These are phyloP conservation scores for Clausena lansium DNA, from an alignment of 345 rosid genomes.

Conservation along the genomic window DNA sequence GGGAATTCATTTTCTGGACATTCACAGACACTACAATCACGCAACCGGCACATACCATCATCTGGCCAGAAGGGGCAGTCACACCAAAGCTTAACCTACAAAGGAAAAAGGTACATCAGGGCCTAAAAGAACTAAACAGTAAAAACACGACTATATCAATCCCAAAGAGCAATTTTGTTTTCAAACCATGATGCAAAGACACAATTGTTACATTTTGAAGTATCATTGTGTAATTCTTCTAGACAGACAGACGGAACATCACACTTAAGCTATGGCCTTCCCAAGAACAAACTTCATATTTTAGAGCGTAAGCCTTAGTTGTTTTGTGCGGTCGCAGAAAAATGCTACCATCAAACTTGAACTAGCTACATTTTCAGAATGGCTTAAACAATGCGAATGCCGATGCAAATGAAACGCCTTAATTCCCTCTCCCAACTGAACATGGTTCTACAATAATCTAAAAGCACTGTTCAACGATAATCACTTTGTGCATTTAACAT, in stretches of 20 bases:
- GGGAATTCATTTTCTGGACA: conserved; percentile 96
- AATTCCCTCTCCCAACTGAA: too few species aligned
- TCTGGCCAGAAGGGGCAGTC: conserved; percentile 97
- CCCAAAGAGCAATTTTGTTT: neutral
- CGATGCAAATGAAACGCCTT: too few species aligned
- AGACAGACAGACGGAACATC: too few species aligned
- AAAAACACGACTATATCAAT: neutral
- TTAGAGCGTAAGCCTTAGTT: too few species aligned
- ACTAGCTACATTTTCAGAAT: too few species aligned
- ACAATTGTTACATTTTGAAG: neutral
- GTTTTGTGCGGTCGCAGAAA: too few species aligned
- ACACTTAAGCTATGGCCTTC: too few species aligned
- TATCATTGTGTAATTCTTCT: too few species aligned
- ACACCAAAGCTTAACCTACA: conserved; percentile 91
- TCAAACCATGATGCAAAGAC: neutral
- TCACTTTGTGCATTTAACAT: neutral
- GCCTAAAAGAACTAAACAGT: neutral
- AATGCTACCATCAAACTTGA: too few species aligned
- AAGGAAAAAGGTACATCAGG: conserved; percentile 2
- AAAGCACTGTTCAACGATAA: neutral
- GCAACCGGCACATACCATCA: conserved; percentile 90
- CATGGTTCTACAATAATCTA: too few species aligned
- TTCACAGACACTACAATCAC: conserved; percentile 96
- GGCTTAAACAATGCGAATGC: too few species aligned
- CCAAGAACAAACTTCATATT: too few species aligned